Evolutionary conservation across 2,329 filamentous ascomycete genomes (phyloP).

Genomic region (Ilyonectria sp.): DNA sequence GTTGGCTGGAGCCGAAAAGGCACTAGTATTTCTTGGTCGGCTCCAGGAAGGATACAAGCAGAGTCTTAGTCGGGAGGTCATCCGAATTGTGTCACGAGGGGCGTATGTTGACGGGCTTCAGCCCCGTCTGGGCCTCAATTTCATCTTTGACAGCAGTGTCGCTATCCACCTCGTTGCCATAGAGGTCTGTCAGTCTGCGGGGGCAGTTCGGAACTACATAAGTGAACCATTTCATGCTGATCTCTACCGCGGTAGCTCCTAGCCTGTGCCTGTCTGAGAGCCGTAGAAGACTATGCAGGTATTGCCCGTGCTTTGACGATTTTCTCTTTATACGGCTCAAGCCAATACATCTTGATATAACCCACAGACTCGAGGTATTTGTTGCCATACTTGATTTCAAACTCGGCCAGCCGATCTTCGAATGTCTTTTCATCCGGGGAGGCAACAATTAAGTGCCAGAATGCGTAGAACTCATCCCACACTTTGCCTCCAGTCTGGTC

Average conservation of each 20-base stretch:
- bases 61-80: not conserved
- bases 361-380: too few relatives aligned
- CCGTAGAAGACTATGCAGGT: too few relatives aligned
- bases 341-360: too few relatives aligned
- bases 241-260: not conserved
- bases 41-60: not conserved
- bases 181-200: not conserved
- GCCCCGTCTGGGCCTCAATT: slow-evolving; percentile 12
- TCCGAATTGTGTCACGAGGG: slow-evolving; percentile 1
- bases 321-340: not conserved
- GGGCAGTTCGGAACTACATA: slow-evolving; percentile 2
- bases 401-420: too few relatives aligned
- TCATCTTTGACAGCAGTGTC: not conserved
- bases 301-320: not conserved
- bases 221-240: slow-evolving; percentile 6
- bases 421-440: too few relatives aligned
- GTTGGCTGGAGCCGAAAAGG: too few relatives aligned
- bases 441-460: too few relatives aligned
- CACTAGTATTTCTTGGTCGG: too few relatives aligned
- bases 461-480: too few relatives aligned
- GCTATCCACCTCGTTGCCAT: not conserved
- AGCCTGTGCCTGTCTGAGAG: not conserved
- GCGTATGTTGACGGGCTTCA: slow-evolving; percentile 9
- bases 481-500: too few relatives aligned
- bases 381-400: too few relatives aligned